Evolutionary conservation across 2,329 filamentous ascomycete genomes (phyloP), one percentile per base, ranked within the genome.

Genomic region (Colletotrichum sidae): DNA sequence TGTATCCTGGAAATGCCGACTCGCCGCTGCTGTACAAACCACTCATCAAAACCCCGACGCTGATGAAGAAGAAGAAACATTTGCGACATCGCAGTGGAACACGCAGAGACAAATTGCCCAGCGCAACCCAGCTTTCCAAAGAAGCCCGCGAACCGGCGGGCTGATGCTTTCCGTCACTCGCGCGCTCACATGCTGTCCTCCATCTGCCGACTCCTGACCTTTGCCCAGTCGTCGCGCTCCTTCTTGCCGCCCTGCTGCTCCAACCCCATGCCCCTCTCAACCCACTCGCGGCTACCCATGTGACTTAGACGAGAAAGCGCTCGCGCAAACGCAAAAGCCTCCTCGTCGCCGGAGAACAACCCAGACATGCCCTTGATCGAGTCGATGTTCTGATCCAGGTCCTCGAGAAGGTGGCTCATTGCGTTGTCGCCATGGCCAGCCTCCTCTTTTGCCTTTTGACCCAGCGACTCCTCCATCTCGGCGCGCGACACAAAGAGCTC

Each of bases 201-300:
- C 80, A 90, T 85, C 83, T 90, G 90, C 69, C 84, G 80, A 72
- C 88, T 90, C 71, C 89, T 83, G 35, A 87, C 84, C 80, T 87
- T 90, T 65, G 83, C 80, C 88, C 89, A 92, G 68, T 82, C 83
- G 60, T 92, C 89, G 70, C 81, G 84, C 73, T 92, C 89, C 67
- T 82, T 76, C 80, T 88, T 88, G 2, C 90, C 90, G 11, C 90
- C 90, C 67, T 83, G 79, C 67, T 78, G 81, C 78, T 92, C 89
- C 60, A 92, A 74, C 0, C 90, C 85, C 84, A 89, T 87, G 2
- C 88, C 94, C 12, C 94, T 80, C 79, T 98, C 95, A 3, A 98
- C 92, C 96, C 96, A 99, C 76, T 97, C 92, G 76, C 89, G 88
- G 76, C 93, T 96, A 17, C 94, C 93, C 96, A 99, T 99, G 79